Evolutionary conservation across 2,329 filamentous ascomycete genomes (phyloP).

Genomic region (Chaetomiaceae sp.): DNA sequence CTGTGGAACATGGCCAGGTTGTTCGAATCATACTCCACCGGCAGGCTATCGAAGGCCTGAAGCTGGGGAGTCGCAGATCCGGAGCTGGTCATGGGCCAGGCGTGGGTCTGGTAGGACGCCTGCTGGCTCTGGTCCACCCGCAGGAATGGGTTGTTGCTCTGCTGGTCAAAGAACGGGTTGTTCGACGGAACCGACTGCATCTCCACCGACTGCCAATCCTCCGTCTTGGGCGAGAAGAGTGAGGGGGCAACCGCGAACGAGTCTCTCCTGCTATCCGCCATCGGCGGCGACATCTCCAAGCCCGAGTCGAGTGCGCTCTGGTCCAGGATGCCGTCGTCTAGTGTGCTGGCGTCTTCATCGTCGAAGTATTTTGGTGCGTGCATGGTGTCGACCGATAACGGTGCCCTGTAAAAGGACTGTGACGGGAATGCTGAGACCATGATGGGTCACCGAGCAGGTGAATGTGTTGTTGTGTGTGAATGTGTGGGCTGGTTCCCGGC

Average conservation of each 20-base stretch:
- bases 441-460: constrained; percentile 24
- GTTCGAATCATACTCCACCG: constrained; percentile 46
- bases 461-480: constrained; percentile 8
- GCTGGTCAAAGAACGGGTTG: constrained; percentile 54
- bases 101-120: constrained; percentile 34
- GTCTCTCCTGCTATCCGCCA: constrained; percentile 57
- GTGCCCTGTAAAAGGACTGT: constrained; percentile 46
- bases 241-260: constrained; percentile 54
- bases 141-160: constrained; percentile 61
- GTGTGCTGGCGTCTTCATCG: constrained; percentile 53
- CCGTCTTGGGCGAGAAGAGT: constrained; percentile 59
- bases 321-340: constrained; percentile 57
- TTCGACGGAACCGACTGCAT: constrained; percentile 59
- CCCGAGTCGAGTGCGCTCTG: constrained; percentile 54
- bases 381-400: constrained; percentile 48
- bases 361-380: constrained; percentile 54
- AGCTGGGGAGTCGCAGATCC: constrained; percentile 66
- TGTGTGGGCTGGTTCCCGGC: constrained; percentile 8
- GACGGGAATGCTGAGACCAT: constrained; percentile 49
- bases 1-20: constrained; percentile 47
- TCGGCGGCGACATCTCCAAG: constrained; percentile 57
- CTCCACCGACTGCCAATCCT: constrained; percentile 58
- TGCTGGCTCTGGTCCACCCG: constrained; percentile 50
- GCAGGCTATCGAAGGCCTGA: constrained; percentile 59
- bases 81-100: constrained; percentile 62